These are phyloP conservation scores for Apiospora arundinis DNA, from an alignment of 2,329 filamentous ascomycete genomes.

Conservation along the genomic window DNA sequence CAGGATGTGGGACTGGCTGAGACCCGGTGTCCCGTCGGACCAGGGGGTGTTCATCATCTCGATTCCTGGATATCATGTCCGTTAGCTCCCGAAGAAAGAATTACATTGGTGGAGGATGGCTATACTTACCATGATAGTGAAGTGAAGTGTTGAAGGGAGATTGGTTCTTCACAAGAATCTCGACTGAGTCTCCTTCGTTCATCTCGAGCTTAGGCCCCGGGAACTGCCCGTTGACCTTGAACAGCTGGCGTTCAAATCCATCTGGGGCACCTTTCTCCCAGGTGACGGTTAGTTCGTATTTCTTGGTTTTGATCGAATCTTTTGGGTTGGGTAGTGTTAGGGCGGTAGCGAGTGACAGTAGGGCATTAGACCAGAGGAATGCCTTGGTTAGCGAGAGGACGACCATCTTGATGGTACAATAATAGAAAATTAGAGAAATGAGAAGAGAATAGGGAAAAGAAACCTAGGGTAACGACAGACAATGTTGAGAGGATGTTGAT, in stretches of 20 bases:
- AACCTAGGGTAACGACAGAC: neutral
- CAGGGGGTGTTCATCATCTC: conserved; percentile 60
- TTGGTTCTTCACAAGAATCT: conserved; percentile 52
- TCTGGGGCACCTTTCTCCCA: conserved; percentile 25
- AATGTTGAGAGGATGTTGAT: neutral
- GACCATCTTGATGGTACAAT: conserved; percentile 8
- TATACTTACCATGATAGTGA: conserved; percentile 54
- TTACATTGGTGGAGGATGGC: neutral
- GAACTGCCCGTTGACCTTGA: conserved; percentile 57
- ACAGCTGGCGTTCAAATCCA: conserved; percentile 23
- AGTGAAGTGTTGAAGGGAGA: conserved; percentile 55
- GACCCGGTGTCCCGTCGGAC: conserved; percentile 65
- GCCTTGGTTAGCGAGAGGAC: conserved; percentile 9
- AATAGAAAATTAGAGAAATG: neutral
- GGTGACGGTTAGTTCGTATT: conserved; percentile 23
- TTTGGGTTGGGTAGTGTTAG: conserved; percentile 1
- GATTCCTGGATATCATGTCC: conserved; percentile 34
- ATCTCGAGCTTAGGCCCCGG: conserved; percentile 66
- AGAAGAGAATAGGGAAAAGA: neutral
- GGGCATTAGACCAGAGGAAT: neutral
- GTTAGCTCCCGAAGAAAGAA: neutral
- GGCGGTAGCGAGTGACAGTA: conserved; percentile 13
- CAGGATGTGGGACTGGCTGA: conserved; percentile 59
- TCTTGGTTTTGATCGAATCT: neutral
- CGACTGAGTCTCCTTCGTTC: conserved; percentile 56